Conservation (phyloP, 2,329 filamentous ascomycete genomes). For the Stagonosporopsis rhizophila region DNA sequence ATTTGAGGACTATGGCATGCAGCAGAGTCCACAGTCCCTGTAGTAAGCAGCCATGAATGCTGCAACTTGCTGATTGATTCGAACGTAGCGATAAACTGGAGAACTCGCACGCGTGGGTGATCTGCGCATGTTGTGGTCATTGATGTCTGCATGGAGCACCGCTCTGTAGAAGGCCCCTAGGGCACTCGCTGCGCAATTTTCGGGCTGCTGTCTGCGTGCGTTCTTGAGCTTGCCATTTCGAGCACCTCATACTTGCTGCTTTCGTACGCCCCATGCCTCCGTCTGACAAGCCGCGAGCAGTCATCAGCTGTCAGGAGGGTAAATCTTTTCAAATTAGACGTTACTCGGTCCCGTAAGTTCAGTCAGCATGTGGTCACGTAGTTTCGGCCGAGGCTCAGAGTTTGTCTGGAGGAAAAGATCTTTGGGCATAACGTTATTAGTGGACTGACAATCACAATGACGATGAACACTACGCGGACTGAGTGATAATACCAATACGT, state of each 20-base stretch:
- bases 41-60: slow-evolving; percentile 28
- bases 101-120: neutral
- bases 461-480: slow-evolving; percentile 16
- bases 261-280: slow-evolving; percentile 11
- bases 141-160: neutral
- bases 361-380: slow-evolving; percentile 18
- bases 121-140: neutral
- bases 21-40: slow-evolving; percentile 17
- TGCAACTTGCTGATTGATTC: slow-evolving; percentile 24
- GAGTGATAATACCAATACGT: slow-evolving; percentile 11
- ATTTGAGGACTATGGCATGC: slow-evolving; percentile 18
- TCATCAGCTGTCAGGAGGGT: slow-evolving; percentile 23
- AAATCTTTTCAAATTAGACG: slow-evolving; percentile 17
- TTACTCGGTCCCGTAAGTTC: slow-evolving; percentile 21
- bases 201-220: slow-evolving; percentile 9
- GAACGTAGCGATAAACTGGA: slow-evolving; percentile 5
- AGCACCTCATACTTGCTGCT: neutral
- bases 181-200: neutral
- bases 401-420: slow-evolving; percentile 11
- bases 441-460: slow-evolving; percentile 32
- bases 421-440: slow-evolving; percentile 28
- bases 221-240: neutral
- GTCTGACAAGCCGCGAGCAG: slow-evolving; percentile 27
- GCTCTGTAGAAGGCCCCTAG: neutral
- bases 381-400: slow-evolving; percentile 35